Evolutionary conservation across 495 filamentous ascomycete genomes (phyloP), one percentile per base, ranked within the genome.

Genomic region (Chaetomium tenue): DNA sequence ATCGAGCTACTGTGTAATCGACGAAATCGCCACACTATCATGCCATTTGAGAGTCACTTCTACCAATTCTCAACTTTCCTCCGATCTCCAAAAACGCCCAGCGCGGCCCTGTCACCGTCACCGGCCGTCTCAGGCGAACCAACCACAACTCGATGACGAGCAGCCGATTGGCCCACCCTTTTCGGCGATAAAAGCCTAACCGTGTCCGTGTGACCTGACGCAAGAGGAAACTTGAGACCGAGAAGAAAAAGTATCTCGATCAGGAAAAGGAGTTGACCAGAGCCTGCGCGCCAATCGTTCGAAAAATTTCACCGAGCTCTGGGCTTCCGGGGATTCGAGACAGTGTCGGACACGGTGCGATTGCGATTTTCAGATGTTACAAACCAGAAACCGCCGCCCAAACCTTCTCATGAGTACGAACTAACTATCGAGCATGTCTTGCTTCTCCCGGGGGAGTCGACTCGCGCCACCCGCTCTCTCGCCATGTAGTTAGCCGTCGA

Each of bases 51-150:
- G 33, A 37, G 33, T 37, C 6, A 30, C 28, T 30, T 30, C 6
- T 6, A 3, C 33, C 33, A 8, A 37, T 37, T 8, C 11, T 20
- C 46, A 4, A 50, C n/a, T n/a, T n/a, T 30, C 6, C 28, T 30
- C 33, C 33, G 33, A 37, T 37, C 33, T 37, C 46, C 46, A 4
- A 50, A 50, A 50, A 50, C n/a, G 53, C 22, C 26, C 26, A 7
- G 51, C 16, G 58, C 52, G 52, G 51, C 52, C 28, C 28, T 6
- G 28, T 50, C 59, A 48, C 63, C 60, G n/a, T 57, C 66, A 33
- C 60, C 47, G 61, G 20, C 52, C 54, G 68, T 70, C 68, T 70
- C 68, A 70, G 65, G 68, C 47, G 63, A 39, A 5, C 56, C 65
- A 60, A 62, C 57, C 60, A 58, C 58, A 37, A 42, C 46, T 47